Conservation (phyloP, 257 asterid species). For the Solanum chaucha region DNA sequence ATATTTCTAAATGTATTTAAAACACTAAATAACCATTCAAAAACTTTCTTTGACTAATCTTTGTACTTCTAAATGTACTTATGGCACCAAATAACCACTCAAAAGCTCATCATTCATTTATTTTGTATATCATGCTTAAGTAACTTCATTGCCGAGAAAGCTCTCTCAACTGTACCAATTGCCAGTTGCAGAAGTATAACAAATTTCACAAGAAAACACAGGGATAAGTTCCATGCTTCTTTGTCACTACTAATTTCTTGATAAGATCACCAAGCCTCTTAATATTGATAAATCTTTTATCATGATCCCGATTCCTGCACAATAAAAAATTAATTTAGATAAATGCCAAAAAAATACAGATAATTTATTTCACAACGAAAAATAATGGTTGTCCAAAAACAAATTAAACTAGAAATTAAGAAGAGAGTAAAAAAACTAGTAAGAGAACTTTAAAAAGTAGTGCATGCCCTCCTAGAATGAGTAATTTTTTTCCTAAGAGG, state of each 20-base stretch:
- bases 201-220: neutral
- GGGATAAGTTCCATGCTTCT: neutral
- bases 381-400: neutral
- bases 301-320: neutral
- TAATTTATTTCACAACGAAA: neutral
- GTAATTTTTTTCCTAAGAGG: neutral
- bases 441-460: neutral
- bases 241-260: neutral
- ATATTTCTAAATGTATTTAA: neutral
- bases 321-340: neutral
- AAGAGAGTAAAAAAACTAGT: neutral
- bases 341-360: neutral
- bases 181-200: neutral
- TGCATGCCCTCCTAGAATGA: neutral
- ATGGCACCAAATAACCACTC: neutral
- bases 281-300: neutral
- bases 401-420: neutral
- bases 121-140: neutral
- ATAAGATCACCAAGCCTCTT: neutral
- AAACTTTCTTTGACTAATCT: neutral
- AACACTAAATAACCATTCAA: neutral
- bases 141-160: neutral
- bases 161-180: neutral
- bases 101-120: neutral
- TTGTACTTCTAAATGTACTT: neutral